phyloP scores from a whole-genome alignment of 2,329 filamentous ascomycete genomes.

The Rugonectria rugulosa region DNA sequence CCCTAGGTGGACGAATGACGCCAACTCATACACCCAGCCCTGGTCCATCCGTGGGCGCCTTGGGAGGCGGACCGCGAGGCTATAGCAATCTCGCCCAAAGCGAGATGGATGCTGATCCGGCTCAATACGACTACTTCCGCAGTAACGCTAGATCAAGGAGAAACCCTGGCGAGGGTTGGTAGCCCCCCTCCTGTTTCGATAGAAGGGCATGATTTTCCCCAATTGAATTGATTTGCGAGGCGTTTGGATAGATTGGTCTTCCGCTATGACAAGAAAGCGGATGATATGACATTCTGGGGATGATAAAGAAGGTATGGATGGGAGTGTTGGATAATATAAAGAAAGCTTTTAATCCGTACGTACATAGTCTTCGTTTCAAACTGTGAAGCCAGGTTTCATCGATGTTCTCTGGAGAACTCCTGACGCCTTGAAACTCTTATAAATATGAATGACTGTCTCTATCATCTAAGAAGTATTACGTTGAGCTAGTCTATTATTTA shows the following conservation, averaged over 20 bases:
- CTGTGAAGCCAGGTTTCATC: no score
- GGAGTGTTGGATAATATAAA: slow-evolving; percentile 15
- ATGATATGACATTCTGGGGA: slow-evolving; percentile 5
- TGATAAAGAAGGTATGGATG: slow-evolving; percentile 1
- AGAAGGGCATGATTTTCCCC: slow-evolving; percentile 3
- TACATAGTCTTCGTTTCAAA: no score
- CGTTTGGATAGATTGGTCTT: slow-evolving; percentile 42
- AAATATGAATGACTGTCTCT: no score
- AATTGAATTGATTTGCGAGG: slow-evolving; percentile 36
- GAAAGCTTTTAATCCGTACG: slow-evolving; percentile 25
- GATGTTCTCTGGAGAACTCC: no score
- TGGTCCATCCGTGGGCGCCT: slow-evolving; percentile 56
- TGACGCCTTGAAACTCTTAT: no score
- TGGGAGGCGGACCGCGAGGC: slow-evolving; percentile 65
- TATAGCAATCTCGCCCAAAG: slow-evolving; percentile 67
- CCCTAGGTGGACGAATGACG: slow-evolving; percentile 34
- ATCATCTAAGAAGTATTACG: no score
- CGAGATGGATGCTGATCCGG: slow-evolving; percentile 53
- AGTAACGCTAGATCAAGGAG: slow-evolving; percentile 41
- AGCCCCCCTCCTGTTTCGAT: slow-evolving; percentile 9
- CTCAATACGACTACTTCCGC: slow-evolving; percentile 66
- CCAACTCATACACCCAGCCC: slow-evolving; percentile 37
- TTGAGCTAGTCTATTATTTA: no score
- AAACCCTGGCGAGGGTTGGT: slow-evolving; percentile 52
- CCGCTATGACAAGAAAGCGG: slow-evolving; percentile 9